Evolutionary conservation across 768 basidiomycete genomes (phyloP), one percentile per base, ranked within the genome.

Genomic region (Polyporus arcularius): DNA sequence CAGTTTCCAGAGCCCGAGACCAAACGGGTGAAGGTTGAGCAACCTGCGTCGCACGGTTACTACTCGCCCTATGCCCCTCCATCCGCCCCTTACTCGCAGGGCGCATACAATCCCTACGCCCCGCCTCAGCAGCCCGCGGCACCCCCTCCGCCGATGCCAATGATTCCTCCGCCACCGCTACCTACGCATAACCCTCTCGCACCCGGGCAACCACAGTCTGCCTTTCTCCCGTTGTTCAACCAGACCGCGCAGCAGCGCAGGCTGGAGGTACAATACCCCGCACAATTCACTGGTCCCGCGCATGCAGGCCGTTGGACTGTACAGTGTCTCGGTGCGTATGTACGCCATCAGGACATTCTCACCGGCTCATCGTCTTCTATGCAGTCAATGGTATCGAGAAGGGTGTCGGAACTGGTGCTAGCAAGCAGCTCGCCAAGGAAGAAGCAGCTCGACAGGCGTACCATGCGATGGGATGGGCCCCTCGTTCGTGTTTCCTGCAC

Each of bases 381-480:
- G 9, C 58, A 90, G 90, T 89, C 53, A 87, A 90, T 65, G 88
- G 87, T 2, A 83, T 89, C 59, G 76, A 76, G 67, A 89, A 85
- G 67, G 90, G 90, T 11, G 72, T 77, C 51, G 90, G 90, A 2
- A 72, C 70, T n/a, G 88, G 88, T 31, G 76, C 79, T 54, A 88
- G 79, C 71, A 92, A 92, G 72, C 89, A 92, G 68, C 73, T 83
- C 2, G 90, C 90, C 7, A 92, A 90, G 71, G 90, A 92, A 67
- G 86, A 87, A 57, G 90, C 90, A 0, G 89, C 90, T 16, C 79
- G 82, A 58, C 77, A 84, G 65, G 90, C 90, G 9, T 90, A 83
- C 73, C 82, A 84, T 67, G 80, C 82, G 9, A 86, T 92, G 88
- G 89, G 90, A 38, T 91, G 89, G 89, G 83, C 84, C 56, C 71